These are phyloP conservation scores for Cicer cuneatum DNA, from an alignment of 306 rosid genomes.

Conservation along the genomic window DNA sequence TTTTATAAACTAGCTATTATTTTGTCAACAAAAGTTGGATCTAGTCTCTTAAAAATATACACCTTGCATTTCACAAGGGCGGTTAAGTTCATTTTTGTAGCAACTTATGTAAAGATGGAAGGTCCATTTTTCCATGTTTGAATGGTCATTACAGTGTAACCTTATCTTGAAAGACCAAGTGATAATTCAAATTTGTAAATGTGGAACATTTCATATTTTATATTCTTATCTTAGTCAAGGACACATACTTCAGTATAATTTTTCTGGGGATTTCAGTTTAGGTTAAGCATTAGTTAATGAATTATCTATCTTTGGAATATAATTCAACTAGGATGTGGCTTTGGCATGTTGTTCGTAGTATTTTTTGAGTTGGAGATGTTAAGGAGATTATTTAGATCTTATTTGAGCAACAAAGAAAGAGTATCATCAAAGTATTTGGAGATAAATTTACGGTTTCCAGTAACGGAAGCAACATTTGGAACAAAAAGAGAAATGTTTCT, in stretches of 20 bases:
- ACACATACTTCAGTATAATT: neutral
- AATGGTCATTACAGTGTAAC: neutral
- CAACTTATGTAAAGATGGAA: neutral
- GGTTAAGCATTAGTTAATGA: neutral
- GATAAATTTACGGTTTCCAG: neutral
- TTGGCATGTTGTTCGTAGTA: neutral
- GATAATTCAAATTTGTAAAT: neutral
- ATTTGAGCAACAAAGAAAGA: too few species aligned
- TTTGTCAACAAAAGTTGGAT: neutral
- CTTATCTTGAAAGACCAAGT: neutral
- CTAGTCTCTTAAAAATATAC: neutral
- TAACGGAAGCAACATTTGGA: neutral
- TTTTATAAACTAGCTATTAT: slow-evolving; percentile 17
- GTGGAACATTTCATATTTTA: neutral
- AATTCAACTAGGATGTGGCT: neutral
- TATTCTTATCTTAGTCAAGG: neutral
- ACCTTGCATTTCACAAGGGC: neutral
- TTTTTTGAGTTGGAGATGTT: neutral
- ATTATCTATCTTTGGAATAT: neutral
- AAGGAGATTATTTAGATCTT: neutral
- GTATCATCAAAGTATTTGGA: neutral
- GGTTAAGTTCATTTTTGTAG: slow-evolving; percentile 19
- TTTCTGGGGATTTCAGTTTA: neutral
- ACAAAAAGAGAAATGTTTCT: neutral
- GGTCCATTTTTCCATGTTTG: neutral